Evolutionary conservation across 2,329 filamentous ascomycete species (phyloP).

Genomic region (Stemphylium vesicarium): DNA sequence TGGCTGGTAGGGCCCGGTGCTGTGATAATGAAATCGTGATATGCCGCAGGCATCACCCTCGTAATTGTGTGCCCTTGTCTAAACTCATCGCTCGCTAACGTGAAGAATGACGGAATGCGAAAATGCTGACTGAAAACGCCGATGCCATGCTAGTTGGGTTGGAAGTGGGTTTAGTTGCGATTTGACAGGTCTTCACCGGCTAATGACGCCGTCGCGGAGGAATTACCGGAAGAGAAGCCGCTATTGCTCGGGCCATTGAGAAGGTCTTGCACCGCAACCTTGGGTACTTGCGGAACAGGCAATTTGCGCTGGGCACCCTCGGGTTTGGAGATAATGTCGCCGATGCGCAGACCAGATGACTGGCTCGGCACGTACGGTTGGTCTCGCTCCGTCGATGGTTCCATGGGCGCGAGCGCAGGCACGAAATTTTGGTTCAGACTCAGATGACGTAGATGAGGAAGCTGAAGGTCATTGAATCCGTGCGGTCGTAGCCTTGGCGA

Average conservation of each 20-base stretch:
- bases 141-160: constrained; percentile 31
- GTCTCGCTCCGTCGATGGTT: constrained; percentile 67
- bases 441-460: constrained; percentile 82
- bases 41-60: constrained; percentile 33
- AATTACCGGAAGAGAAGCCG: constrained; percentile 75
- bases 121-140: constrained; percentile 46
- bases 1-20: constrained; percentile 14
- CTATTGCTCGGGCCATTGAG: constrained; percentile 64
- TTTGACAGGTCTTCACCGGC: constrained; percentile 62
- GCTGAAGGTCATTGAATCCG: constrained; percentile 72
- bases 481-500: constrained; percentile 88
- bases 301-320: constrained; percentile 90
- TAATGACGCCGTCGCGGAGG: constrained; percentile 78
- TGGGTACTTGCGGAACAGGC: constrained; percentile 88
- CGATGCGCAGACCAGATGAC: constrained; percentile 75
- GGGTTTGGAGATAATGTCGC: constrained; percentile 88
- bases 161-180: constrained; percentile 35
- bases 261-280: constrained; percentile 86
- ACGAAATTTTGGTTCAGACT: constrained; percentile 65
- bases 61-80: constrained; percentile 33
- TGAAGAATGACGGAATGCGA: constrained; percentile 31
- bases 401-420: constrained; percentile 74
- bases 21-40: constrained; percentile 40
- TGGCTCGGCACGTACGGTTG: constrained; percentile 64
- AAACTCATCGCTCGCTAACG: constrained; percentile 45